Evolutionary conservation across 345 rosid genomes (phyloP).

Genomic region (Eucalyptus sideroxylon): DNA sequence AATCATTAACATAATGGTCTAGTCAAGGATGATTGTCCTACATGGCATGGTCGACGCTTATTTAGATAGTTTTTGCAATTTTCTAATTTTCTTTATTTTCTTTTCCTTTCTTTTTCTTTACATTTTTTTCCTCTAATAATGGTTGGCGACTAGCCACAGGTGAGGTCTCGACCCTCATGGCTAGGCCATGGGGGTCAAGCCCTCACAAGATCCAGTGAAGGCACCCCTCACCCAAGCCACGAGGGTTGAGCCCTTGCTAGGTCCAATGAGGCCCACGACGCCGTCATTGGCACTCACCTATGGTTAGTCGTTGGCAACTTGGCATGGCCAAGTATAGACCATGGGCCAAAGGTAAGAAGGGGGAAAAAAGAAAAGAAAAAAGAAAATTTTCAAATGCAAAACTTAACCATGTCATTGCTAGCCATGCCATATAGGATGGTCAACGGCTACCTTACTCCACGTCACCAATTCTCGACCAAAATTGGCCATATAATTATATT

Average conservation of each 20-base stretch:
- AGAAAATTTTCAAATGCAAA: neutral
- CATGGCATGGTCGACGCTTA: rapidly evolving
- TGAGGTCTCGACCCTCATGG: neutral
- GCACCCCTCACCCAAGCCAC: neutral
- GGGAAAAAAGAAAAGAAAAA: rapidly evolving
- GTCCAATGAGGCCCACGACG: neutral
- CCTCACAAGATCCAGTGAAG: neutral
- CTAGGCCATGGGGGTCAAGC: neutral
- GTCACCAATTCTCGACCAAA: rapidly evolving
- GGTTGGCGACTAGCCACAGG: rapidly evolving
- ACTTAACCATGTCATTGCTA: neutral
- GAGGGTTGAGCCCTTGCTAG: neutral
- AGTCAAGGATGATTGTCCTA: rapidly evolving
- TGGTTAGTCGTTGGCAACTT: rapidly evolving
- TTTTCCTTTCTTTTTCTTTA: too few species aligned
- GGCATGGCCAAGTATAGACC: neutral
- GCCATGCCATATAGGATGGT: neutral
- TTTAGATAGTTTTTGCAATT: rapidly evolving
- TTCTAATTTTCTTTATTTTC: too few species aligned
- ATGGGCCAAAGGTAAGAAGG: neutral
- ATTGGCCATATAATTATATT: too few species aligned
- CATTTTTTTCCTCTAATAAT: neutral
- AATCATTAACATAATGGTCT: rapidly evolving
- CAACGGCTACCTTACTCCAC: rapidly evolving
- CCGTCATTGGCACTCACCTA: rapidly evolving